Evolutionary conservation across 306 rosid genomes (phyloP).

Genomic region (Quercus ilex): DNA sequence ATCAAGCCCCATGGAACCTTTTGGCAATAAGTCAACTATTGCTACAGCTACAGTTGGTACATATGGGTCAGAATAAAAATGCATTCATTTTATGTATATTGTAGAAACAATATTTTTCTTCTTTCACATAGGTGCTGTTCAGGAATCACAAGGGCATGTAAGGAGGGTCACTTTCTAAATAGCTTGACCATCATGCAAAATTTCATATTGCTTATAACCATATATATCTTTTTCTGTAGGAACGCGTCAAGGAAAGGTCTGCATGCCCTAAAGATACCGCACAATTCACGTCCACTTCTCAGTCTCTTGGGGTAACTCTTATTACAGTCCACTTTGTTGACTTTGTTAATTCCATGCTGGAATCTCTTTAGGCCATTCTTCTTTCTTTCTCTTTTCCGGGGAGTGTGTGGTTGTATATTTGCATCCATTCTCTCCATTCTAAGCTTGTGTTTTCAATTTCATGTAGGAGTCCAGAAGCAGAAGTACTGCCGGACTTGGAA

Average conservation of each 20-base stretch:
- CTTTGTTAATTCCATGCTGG: slow-evolving; percentile 1
- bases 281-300: slow-evolving; percentile 42
- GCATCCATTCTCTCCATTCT: slow-evolving; percentile 13
- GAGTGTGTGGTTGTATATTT: neutral
- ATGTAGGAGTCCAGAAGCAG: slow-evolving; percentile 56
- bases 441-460: slow-evolving; percentile 17
- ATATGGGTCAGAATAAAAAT: neutral
- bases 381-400: neutral
- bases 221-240: slow-evolving; percentile 40
- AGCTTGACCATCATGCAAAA: slow-evolving; percentile 8
- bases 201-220: neutral
- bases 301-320: slow-evolving; percentile 52
- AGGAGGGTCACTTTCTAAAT: neutral
- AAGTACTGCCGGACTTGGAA: slow-evolving; percentile 59
- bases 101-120: neutral
- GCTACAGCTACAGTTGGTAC: neutral
- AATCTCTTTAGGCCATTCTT: neutral
- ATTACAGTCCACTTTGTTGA: slow-evolving; percentile 12
- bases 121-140: neutral
- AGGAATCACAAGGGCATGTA: slow-evolving; percentile 19
- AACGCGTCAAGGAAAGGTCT: slow-evolving; percentile 82
- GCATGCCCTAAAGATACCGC: slow-evolving; percentile 43
- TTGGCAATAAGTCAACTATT: neutral
- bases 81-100: neutral
- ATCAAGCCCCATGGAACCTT: neutral